These are phyloP conservation scores for Candida endomychidarum DNA, from an alignment of 805 yeast genomes.

Conservation along the genomic window DNA sequence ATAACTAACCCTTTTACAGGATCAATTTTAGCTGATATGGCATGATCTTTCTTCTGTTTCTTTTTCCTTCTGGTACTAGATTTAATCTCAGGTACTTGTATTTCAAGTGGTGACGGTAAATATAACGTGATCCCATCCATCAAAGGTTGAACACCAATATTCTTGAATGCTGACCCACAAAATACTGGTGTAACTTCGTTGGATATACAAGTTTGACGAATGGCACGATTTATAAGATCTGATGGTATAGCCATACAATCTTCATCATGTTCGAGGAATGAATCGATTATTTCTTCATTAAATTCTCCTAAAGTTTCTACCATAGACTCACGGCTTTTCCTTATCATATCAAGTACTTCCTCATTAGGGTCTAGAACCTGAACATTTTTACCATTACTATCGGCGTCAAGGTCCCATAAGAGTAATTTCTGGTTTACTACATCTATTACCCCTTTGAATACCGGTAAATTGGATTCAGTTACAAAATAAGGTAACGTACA, in stretches of 20 bases:
- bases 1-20: slow-evolving; percentile 48
- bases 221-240: slow-evolving; percentile 52
- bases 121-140: slow-evolving; percentile 78
- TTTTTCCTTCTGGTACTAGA: slow-evolving; percentile 21
- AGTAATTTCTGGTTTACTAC: slow-evolving; percentile 62
- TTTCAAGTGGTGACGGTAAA: slow-evolving; percentile 80
- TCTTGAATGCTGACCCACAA: slow-evolving; percentile 90
- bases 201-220: slow-evolving; percentile 61
- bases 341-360: slow-evolving; percentile 47
- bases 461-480: slow-evolving; percentile 28
- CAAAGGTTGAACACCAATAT: slow-evolving; percentile 93
- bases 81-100: slow-evolving; percentile 53
- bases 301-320: slow-evolving; percentile 82
- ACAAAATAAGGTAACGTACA: slow-evolving; percentile 77
- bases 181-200: slow-evolving; percentile 71
- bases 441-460: slow-evolving; percentile 74
- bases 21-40: slow-evolving; percentile 39
- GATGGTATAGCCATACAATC: slow-evolving; percentile 68
- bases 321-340: slow-evolving; percentile 65
- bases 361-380: slow-evolving; percentile 44
- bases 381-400: slow-evolving; percentile 52
- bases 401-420: slow-evolving; percentile 44
- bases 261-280: slow-evolving; percentile 68
- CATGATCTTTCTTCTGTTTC: slow-evolving; percentile 17
- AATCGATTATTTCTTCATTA: slow-evolving; percentile 75